Percentiles rank a stretch among this genome's conserved stretches.
Conservation (phyloP, 1,139 yeast species). For the Suhomyces bokatorum region DNA sequence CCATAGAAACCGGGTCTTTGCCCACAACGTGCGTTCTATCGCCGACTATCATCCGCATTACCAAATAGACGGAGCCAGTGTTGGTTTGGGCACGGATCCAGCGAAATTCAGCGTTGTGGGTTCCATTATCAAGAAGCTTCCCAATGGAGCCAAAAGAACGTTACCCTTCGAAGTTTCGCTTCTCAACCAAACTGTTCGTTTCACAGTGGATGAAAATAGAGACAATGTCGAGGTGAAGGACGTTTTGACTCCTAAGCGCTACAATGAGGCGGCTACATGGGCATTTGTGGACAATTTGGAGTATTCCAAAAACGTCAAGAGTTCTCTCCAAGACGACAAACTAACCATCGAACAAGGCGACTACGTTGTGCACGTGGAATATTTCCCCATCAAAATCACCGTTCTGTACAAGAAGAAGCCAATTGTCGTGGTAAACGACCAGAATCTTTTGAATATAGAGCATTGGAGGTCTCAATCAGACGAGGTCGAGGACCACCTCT, state of each 20-base stretch:
- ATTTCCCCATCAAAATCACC: conserved; percentile 54
- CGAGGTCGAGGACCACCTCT: conserved; percentile 38
- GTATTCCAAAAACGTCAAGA: conserved; percentile 8
- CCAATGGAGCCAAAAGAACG: conserved; percentile 28
- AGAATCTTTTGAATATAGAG: conserved; percentile 72
- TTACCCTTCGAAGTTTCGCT: conserved; percentile 61
- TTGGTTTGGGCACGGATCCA: conserved; percentile 28
- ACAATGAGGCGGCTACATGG: conserved; percentile 61
- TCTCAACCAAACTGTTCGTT: conserved; percentile 56
- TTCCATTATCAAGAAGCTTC: conserved; percentile 43
- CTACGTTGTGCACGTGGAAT: conserved; percentile 41
- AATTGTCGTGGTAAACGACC: conserved; percentile 62
- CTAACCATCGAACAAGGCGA: conserved; percentile 41
- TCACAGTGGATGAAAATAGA: conserved; percentile 62
- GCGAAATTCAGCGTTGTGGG: conserved; percentile 38
- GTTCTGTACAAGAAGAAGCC: conserved; percentile 46
- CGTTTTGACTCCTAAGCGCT: conserved; percentile 46
- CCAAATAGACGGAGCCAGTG: conserved; percentile 43
- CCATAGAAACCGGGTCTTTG: conserved; percentile 73
- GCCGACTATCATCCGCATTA: conserved; percentile 49
- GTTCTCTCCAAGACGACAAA: conserved; percentile 20
- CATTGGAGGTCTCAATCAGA: conserved; percentile 57
- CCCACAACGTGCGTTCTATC: conserved; percentile 42
- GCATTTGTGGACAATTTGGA: conserved; percentile 42
- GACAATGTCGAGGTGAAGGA: conserved; percentile 16